These are phyloP conservation scores for Alternaria sp. DNA, from an alignment of 2,329 filamentous ascomycete genomes.

Conservation along the genomic window DNA sequence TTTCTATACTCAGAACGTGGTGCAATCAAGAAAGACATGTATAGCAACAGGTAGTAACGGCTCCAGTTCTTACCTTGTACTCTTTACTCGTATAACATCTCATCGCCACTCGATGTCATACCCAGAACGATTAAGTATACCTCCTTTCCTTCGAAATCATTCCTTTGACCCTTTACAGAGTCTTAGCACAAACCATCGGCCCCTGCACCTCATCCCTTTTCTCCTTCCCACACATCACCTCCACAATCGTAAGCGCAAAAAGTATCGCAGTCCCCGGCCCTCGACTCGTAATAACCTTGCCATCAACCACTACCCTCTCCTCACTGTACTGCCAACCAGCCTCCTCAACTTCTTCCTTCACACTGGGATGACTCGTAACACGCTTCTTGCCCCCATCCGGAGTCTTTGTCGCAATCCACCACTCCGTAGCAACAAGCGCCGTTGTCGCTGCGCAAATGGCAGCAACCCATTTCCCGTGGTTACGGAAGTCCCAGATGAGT, in stretches of 20 bases:
- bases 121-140: no score
- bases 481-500: no score
- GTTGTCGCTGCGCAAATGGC: constrained; percentile 50
- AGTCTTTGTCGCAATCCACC: no score
- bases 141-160: no score
- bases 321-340: constrained; percentile 46
- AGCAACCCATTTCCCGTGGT: constrained; percentile 43
- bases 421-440: constrained; percentile 42
- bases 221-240: constrained; percentile 48
- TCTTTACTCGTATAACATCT: no score
- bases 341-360: constrained; percentile 37
- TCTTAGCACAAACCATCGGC: constrained; percentile 52
- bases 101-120: no score
- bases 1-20: no score
- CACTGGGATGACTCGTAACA: constrained; percentile 49
- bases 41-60: no score
- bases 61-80: no score
- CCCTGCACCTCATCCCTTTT: constrained; percentile 58
- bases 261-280: constrained; percentile 49
- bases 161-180: constrained; percentile 16
- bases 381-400: constrained; percentile 21
- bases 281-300: constrained; percentile 43
- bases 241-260: constrained; percentile 49
- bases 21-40: no score
- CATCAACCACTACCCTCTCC: constrained; percentile 46